Conservation (phyloP, 2,329 filamentous ascomycete species). For the Colletotrichum coccodes region DNA sequence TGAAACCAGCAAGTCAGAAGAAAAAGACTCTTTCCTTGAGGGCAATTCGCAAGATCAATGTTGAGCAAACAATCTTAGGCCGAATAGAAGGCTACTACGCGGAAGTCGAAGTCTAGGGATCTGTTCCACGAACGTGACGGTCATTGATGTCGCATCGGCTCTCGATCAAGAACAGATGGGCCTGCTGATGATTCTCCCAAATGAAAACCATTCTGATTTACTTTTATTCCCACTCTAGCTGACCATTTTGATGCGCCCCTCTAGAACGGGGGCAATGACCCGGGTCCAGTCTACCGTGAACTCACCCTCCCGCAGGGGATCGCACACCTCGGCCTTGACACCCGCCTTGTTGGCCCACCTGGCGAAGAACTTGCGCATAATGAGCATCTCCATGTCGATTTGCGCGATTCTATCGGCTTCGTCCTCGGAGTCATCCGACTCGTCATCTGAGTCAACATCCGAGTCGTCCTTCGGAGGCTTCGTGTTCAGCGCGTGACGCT, state of each 20-base stretch:
- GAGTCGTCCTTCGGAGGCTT: conserved; percentile 51
- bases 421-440: conserved; percentile 44
- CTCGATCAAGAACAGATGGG: not conserved
- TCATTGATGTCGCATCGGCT: not conserved
- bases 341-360: conserved; percentile 80
- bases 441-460: conserved; percentile 55
- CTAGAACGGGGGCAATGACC: conserved; percentile 80
- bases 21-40: too few relatives aligned
- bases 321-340: conserved; percentile 63
- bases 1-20: too few relatives aligned
- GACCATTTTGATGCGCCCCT: conserved; percentile 76
- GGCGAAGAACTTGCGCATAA: conserved; percentile 75
- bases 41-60: too few relatives aligned
- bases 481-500: conserved; percentile 45
- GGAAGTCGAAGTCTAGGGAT: too few relatives aligned
- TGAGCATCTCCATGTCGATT: conserved; percentile 65
- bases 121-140: not conserved
- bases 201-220: not conserved
- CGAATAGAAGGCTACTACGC: not conserved
- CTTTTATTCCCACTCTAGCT: conserved; percentile 15
- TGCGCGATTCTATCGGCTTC: conserved; percentile 50
- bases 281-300: conserved; percentile 80
- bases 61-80: not conserved
- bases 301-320: conserved; percentile 68
- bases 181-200: not conserved